Base-by-base conservation (phyloP, 2,329 filamentous ascomycete species). In the Fusarium citri region DNA sequence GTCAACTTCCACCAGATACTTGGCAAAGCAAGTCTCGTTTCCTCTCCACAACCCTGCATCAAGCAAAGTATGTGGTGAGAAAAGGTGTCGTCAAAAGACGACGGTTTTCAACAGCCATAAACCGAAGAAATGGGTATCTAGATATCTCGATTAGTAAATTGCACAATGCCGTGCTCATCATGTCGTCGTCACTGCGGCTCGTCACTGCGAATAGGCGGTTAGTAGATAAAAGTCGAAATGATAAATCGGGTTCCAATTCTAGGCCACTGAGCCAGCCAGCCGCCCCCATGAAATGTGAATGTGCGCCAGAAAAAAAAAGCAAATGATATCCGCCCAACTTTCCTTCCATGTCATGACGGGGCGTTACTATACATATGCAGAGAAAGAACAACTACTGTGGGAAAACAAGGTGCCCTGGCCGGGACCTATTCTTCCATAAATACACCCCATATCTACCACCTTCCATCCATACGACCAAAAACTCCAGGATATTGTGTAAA, bases 31-130 rank as follows among this genome's bases (percentile, higher is more conserved):
- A 31, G 40, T n/a, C 16, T 14, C 16, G 20, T 16, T 55, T 26
- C 84, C 86, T 86, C 86, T 83, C 85, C 82, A 72, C 85, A 82
- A 74, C 83, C 79, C 76, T 78, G 78, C 85, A 59, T 78, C 63
- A 80, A 81, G 84, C 82, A 79, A 73, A 76, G 79, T 72, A 69
- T 80, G 82, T 80, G 85, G 84, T 85, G 86, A 87, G 85, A 86
- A 86, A 85, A 78, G 72, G 74, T 68, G 68, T 72, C 74, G 72
- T 64, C 58, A 67, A 46, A 64, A 58, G 67, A 72, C 71, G 34
- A 63, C 59, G 43, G 50, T 57, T 55, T 67, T 72, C 57, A 64
- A 68, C 65, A 66, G 69, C 47, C 31, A 66, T 56, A 7, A 60
- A 48, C 62, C 58, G 64, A 59, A 68, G 59, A 69, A 60, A 60